Evolutionary conservation across 345 rosid species (phyloP).

Genomic region (Hibiscus tridactylites): DNA sequence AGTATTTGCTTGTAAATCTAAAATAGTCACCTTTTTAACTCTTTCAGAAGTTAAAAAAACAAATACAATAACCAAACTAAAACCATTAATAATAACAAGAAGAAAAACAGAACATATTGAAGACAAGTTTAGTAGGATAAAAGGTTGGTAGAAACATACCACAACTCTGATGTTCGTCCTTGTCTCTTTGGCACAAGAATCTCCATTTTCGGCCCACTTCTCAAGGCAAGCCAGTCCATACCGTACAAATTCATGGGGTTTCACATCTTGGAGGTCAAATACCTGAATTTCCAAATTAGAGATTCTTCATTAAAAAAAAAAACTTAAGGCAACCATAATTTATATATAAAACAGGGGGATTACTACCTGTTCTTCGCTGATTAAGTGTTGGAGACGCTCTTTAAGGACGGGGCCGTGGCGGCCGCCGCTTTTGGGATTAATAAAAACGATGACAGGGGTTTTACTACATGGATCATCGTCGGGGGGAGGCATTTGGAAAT

Average conservation of each 20-base stretch:
- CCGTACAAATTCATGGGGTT: slow-evolving; percentile 65
- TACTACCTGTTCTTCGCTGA: slow-evolving; percentile 68
- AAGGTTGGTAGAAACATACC: slow-evolving; percentile 36
- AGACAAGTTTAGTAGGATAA: background rate
- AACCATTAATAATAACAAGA: no score
- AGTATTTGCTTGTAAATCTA: background rate
- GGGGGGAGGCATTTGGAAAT: slow-evolving; percentile 1
- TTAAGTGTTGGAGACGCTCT: slow-evolving; percentile 57
- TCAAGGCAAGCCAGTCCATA: slow-evolving; percentile 83
- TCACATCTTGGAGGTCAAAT: slow-evolving; percentile 74
- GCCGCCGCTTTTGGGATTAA: slow-evolving; percentile 82
- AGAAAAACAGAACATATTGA: background rate
- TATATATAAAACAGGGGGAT: background rate
- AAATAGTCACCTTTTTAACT: background rate
- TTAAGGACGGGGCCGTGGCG: slow-evolving; percentile 69
- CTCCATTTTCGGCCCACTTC: slow-evolving; percentile 58
- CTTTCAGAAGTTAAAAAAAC: background rate
- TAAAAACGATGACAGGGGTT: slow-evolving; percentile 68
- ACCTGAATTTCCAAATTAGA: slow-evolving; percentile 37
- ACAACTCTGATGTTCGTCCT: slow-evolving; percentile 71
- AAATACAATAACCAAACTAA: background rate
- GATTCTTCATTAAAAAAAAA: background rate
- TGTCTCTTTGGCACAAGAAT: slow-evolving; percentile 66
- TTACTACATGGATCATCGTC: slow-evolving; percentile 32
- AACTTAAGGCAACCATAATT: background rate